These are phyloP conservation scores for Penicillium janthinellum DNA, from an alignment of 2,329 filamentous ascomycete genomes.

Conservation along the genomic window DNA sequence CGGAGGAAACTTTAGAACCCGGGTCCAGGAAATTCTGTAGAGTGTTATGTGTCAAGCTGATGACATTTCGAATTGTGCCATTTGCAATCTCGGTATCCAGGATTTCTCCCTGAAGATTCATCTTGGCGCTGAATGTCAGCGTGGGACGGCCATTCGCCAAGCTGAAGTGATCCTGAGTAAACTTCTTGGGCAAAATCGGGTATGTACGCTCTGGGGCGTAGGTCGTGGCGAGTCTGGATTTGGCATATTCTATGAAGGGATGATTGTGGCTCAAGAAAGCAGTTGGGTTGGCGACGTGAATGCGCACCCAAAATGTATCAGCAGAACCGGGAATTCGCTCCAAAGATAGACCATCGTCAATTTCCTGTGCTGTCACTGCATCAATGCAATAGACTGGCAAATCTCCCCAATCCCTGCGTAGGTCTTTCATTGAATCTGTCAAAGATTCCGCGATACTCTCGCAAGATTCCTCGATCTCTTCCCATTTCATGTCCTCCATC, in stretches of 20 bases:
- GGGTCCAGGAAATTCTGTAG: slow-evolving; percentile 43
- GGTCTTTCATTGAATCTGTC: slow-evolving; percentile 57
- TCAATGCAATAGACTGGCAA: slow-evolving; percentile 64
- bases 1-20: slow-evolving; percentile 16
- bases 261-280: slow-evolving; percentile 59
- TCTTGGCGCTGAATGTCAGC: slow-evolving; percentile 62
- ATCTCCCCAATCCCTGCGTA: slow-evolving; percentile 60
- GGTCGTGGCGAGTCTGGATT: slow-evolving; percentile 55
- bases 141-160: slow-evolving; percentile 56
- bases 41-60: slow-evolving; percentile 53
- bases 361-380: slow-evolving; percentile 55
- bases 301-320: slow-evolving; percentile 59
- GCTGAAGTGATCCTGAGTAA: slow-evolving; percentile 57
- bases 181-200: slow-evolving; percentile 57
- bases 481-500: slow-evolving; percentile 33
- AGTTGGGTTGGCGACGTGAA: slow-evolving; percentile 66
- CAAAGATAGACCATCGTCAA: slow-evolving; percentile 65
- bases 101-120: slow-evolving; percentile 55
- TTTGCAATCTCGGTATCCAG: slow-evolving; percentile 57
- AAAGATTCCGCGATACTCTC: slow-evolving; percentile 35
- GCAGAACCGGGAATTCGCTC: slow-evolving; percentile 50
- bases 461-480: slow-evolving; percentile 34
- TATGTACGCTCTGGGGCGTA: slow-evolving; percentile 58
- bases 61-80: slow-evolving; percentile 58
- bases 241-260: slow-evolving; percentile 56